A percentile compares a stretch with the other conserved stretches of the same genome.
Conservation (phyloP, 208 protist genomes). For the Crithidia fasciculata region DNA sequence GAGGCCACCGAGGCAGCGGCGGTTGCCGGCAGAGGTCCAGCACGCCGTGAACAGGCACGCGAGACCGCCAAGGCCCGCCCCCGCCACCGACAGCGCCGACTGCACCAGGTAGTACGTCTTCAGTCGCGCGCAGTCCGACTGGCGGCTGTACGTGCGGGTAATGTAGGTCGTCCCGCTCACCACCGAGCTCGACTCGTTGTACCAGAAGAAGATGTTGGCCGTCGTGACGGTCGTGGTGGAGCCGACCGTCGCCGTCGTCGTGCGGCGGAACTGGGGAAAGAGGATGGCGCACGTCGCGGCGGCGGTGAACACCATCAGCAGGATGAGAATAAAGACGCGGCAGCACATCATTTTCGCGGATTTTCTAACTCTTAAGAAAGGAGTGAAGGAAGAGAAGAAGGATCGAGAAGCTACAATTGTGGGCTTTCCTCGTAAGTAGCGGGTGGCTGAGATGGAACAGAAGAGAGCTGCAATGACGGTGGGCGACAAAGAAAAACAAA, state of each 20-base stretch:
- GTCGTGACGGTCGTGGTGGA: background rate
- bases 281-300: slow-evolving; percentile 22
- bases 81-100: slow-evolving; percentile 6
- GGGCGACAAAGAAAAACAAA: too few species aligned
- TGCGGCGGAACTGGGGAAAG: slow-evolving; percentile 20
- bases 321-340: slow-evolving; percentile 15
- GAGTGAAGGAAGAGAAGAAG: too few species aligned
- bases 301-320: slow-evolving; percentile 26
- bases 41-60: slow-evolving; percentile 13
- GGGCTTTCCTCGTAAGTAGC: too few species aligned
- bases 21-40: slow-evolving; percentile 1
- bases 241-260: background rate
- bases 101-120: slow-evolving; percentile 8
- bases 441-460: too few species aligned
- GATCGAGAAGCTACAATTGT: too few species aligned
- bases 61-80: slow-evolving; percentile 3
- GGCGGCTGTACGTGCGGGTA: slow-evolving; percentile 3
- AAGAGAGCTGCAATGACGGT: too few species aligned
- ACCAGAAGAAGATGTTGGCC: slow-evolving; percentile 15
- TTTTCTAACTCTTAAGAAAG: background rate
- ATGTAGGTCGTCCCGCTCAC: slow-evolving; percentile 13
- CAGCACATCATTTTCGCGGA: slow-evolving; percentile 19
- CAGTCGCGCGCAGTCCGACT: background rate
- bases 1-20: background rate
- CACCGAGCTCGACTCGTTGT: background rate